Conservation (phyloP, 2,329 filamentous ascomycete genomes). For the Colletotrichum sublineola region DNA sequence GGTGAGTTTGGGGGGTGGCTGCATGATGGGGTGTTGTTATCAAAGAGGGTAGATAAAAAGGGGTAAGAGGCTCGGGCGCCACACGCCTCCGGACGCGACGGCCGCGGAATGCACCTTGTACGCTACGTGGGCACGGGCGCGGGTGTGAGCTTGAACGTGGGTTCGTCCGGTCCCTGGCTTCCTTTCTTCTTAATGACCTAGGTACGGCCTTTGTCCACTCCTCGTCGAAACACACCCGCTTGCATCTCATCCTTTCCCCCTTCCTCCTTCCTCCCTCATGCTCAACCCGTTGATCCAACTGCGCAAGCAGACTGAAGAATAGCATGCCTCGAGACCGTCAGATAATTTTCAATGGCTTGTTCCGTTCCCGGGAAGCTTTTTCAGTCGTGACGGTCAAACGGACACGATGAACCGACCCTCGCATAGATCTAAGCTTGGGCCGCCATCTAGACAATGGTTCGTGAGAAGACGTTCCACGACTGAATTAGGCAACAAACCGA, state of each 20-base stretch:
- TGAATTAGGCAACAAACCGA: not conserved
- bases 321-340: not conserved
- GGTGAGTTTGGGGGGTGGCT: no score
- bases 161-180: not conserved
- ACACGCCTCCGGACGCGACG: not conserved
- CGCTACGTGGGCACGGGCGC: not conserved
- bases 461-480: not conserved
- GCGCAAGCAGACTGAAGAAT: not conserved
- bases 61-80: not conserved
- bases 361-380: not conserved
- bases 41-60: no score
- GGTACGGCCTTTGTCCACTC: no score
- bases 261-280: not conserved
- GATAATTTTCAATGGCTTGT: not conserved
- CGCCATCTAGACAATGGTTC: not conserved
- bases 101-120: constrained; percentile 2
- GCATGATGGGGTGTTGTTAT: no score
- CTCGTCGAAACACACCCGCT: not conserved
- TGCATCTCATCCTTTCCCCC: not conserved
- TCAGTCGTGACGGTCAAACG: not conserved
- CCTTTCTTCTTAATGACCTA: not conserved
- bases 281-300: not conserved
- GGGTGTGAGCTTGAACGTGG: constrained; percentile 1
- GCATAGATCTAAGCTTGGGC: not conserved
- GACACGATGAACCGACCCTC: not conserved